Percentiles rank a stretch among this genome's conserved stretches.
Conservation (phyloP, 2,329 filamentous ascomycete species). For the Botryotinia calthae region DNA sequence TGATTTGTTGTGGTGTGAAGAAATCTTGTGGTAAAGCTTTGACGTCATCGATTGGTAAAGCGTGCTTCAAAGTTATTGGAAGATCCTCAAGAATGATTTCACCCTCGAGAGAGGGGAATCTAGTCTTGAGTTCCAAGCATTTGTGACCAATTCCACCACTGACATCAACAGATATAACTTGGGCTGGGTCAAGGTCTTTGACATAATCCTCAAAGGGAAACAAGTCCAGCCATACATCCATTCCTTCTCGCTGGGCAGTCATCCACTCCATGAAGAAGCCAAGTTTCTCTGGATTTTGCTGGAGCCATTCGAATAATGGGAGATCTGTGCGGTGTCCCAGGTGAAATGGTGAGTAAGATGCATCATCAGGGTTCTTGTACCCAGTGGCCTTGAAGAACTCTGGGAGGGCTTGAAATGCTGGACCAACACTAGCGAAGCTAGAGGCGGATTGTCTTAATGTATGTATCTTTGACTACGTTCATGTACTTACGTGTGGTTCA, state of each 20-base stretch:
- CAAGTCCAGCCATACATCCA: slow-evolving; percentile 6
- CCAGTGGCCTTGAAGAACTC: not conserved
- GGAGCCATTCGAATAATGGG: slow-evolving; percentile 1
- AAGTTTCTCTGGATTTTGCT: not conserved
- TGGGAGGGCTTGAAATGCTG: not conserved
- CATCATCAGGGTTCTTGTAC: not conserved
- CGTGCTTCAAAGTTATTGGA: slow-evolving; percentile 34
- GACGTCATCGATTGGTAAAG: slow-evolving; percentile 35
- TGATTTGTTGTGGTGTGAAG: slow-evolving; percentile 36
- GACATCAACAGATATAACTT: slow-evolving; percentile 42
- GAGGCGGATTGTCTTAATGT: not conserved
- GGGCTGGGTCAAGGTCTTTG: not conserved
- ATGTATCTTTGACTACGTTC: not conserved
- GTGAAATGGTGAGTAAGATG: slow-evolving; percentile 1
- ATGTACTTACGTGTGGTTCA: not conserved
- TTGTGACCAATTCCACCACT: slow-evolving; percentile 44
- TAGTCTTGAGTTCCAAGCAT: slow-evolving; percentile 37
- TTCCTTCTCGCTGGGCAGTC: slow-evolving; percentile 1
- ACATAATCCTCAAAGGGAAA: slow-evolving; percentile 1
- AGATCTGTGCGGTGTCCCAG: not conserved
- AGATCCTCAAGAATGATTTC: slow-evolving; percentile 44
- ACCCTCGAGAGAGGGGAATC: slow-evolving; percentile 39
- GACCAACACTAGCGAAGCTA: not conserved
- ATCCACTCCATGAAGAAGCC: not conserved
- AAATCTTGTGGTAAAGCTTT: slow-evolving; percentile 36